Conservation (phyloP, 164 flowering plant genomes). For the Litsea cubeba region DNA sequence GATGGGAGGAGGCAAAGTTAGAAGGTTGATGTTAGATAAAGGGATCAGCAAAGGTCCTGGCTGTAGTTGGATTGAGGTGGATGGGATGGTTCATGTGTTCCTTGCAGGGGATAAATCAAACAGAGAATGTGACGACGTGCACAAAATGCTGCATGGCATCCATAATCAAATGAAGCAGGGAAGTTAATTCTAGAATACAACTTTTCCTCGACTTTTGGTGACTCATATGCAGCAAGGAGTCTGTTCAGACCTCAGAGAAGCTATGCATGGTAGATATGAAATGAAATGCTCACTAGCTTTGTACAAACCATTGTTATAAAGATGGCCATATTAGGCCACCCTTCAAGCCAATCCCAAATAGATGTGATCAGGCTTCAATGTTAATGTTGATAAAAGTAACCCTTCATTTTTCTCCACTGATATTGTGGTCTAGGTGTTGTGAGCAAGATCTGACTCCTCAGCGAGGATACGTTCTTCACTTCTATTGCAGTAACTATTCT, state of each 20-base stretch:
- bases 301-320: background rate
- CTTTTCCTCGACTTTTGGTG: background rate
- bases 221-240: background rate
- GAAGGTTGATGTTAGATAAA: slow-evolving; percentile 6
- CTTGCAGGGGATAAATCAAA: slow-evolving; percentile 5
- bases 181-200: background rate
- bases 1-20: slow-evolving; percentile 2
- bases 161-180: slow-evolving; percentile 1
- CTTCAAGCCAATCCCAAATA: background rate
- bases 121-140: background rate
- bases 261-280: background rate
- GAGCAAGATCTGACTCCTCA: background rate
- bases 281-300: no score
- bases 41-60: slow-evolving; percentile 1
- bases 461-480: no score
- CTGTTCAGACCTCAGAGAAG: background rate
- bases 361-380: background rate
- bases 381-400: background rate
- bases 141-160: background rate
- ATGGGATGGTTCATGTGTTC: slow-evolving; percentile 8
- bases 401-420: background rate
- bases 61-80: slow-evolving; percentile 13
- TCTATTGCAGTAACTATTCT: no score
- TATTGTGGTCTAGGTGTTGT: background rate
- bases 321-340: background rate